Conservation (phyloP, 2,329 filamentous ascomycete genomes). For the Knufia fluminis region DNA sequence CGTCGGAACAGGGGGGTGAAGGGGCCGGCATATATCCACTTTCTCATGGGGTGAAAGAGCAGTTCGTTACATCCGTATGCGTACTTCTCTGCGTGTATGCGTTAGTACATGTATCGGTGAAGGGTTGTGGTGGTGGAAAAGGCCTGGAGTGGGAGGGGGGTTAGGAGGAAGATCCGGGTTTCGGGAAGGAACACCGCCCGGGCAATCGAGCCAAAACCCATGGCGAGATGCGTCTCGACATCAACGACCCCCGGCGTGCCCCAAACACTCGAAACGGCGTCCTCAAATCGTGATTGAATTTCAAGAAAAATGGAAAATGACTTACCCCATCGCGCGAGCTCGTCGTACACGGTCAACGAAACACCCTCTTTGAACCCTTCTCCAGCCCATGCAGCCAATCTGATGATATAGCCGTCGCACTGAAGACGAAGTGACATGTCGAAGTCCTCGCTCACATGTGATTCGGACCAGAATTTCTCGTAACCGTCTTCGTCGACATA, state of each 20-base stretch:
- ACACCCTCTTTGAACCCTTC: conserved; percentile 69
- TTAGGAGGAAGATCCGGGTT: too few species aligned
- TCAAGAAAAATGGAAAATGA: too few species aligned
- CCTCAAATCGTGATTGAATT: too few species aligned
- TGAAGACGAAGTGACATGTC: conserved; percentile 65
- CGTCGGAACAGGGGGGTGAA: conserved; percentile 68
- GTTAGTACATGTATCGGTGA: too few species aligned
- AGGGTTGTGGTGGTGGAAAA: too few species aligned
- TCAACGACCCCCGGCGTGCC: too few species aligned
- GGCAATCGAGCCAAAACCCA: too few species aligned
- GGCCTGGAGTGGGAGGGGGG: too few species aligned
- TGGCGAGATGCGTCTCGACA: too few species aligned
- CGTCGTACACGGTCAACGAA: conserved; percentile 73
- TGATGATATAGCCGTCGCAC: conserved; percentile 56
- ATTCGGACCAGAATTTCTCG: conserved; percentile 63
- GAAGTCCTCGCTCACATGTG: conserved; percentile 68
- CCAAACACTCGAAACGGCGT: too few species aligned
- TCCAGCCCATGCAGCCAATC: conserved; percentile 58
- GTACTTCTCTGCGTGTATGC: too few species aligned
- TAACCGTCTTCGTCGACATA: conserved; percentile 50
- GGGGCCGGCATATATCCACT: conserved; percentile 64
- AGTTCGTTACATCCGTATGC: conserved; percentile 76
- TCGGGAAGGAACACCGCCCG: too few species aligned
- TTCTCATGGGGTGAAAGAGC: conserved; percentile 65
- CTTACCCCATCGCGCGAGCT: conserved; percentile 72